phyloP scores from a whole-genome alignment of 2,329 filamentous ascomycete genomes.

The Lachnellula cervina region DNA sequence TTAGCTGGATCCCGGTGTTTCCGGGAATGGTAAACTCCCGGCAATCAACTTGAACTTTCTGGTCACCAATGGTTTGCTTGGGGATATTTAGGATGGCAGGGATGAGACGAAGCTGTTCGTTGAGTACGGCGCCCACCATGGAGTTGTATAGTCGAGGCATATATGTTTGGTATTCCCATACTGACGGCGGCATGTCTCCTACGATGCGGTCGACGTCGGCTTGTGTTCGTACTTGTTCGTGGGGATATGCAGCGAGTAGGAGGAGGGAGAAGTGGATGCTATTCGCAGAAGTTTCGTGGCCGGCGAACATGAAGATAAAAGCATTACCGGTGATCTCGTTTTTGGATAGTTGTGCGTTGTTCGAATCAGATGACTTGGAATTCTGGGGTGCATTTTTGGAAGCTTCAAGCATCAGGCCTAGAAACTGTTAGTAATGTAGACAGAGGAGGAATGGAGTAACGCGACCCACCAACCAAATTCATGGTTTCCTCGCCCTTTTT shows the following conservation, averaged over 20 bases:
- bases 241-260: constrained; percentile 23
- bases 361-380: background rate
- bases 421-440: background rate
- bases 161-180: constrained; percentile 20
- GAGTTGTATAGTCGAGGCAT: constrained; percentile 25
- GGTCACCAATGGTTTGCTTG: constrained; percentile 35
- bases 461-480: constrained; percentile 22
- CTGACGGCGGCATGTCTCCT: constrained; percentile 17
- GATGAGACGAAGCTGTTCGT: constrained; percentile 51
- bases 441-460: background rate
- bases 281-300: constrained; percentile 33
- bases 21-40: constrained; percentile 11
- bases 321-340: constrained; percentile 31
- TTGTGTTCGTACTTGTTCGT: constrained; percentile 20
- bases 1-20: constrained; percentile 42
- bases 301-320: constrained; percentile 31
- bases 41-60: constrained; percentile 15
- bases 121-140: constrained; percentile 31
- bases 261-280: constrained; percentile 28
- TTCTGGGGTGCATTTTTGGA: constrained; percentile 5
- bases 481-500: constrained; percentile 21
- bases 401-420: constrained; percentile 22
- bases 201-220: constrained; percentile 24
- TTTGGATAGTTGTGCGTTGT: constrained; percentile 17
- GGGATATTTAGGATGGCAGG: constrained; percentile 51